Percentiles rank a stretch among this genome's conserved stretches.
phyloP scores from a whole-genome alignment of 345 rosid species.

The Camelina sativa region DNA sequence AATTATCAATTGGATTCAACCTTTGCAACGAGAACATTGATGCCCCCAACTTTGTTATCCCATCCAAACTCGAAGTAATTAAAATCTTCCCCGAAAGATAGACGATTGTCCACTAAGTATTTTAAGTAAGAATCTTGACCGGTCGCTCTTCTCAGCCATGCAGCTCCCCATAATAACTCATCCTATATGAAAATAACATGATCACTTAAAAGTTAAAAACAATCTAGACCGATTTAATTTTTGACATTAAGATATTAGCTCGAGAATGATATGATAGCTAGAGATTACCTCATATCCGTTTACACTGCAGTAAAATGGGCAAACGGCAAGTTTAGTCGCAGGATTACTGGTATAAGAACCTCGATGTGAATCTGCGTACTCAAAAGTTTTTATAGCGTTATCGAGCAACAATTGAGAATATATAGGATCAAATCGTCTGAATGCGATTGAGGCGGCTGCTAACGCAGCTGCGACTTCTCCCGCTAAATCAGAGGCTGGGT shows the following conservation, averaged over 20 bases:
- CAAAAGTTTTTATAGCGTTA: slow-evolving; percentile 63
- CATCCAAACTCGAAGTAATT: slow-evolving; percentile 69
- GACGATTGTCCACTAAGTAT: slow-evolving; percentile 39
- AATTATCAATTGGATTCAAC: slow-evolving; percentile 33
- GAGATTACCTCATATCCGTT: slow-evolving; percentile 60
- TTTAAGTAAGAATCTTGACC: slow-evolving; percentile 46
- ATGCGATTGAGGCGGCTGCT: slow-evolving; percentile 78
- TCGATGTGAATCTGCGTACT: slow-evolving; percentile 62
- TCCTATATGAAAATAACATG: slow-evolving; percentile 49
- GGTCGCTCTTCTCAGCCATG: slow-evolving; percentile 80
- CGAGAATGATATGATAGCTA: background rate
- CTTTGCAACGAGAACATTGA: slow-evolving; percentile 64
- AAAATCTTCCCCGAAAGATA: slow-evolving; percentile 20
- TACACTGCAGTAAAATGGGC: slow-evolving; percentile 78
- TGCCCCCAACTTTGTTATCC: slow-evolving; percentile 78
- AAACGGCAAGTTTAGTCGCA: slow-evolving; percentile 46
- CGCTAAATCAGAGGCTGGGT: slow-evolving; percentile 79
- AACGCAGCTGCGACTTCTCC: slow-evolving; percentile 83
- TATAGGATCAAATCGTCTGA: slow-evolving; percentile 40
- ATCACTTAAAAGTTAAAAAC: slow-evolving; percentile 10
- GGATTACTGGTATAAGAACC: slow-evolving; percentile 57
- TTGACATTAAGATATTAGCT: background rate
- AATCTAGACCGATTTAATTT: background rate
- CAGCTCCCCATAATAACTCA: slow-evolving; percentile 87
- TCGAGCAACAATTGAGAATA: slow-evolving; percentile 53